phyloP scores from a whole-genome alignment of 176 grass and related monocot species.

The Dendrocalamus sinicus region DNA sequence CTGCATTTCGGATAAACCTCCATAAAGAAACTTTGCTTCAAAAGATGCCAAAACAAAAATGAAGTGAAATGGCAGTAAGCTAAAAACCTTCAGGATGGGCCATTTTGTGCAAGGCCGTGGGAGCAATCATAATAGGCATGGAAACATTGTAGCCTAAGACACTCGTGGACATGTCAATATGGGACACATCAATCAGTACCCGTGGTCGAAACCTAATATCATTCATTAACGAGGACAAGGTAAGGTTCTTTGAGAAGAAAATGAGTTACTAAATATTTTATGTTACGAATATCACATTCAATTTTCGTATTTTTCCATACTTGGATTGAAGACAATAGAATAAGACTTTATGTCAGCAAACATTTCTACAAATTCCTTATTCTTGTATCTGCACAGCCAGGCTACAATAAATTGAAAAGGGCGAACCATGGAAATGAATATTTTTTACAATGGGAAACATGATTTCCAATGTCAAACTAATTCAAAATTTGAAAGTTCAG shows the following conservation, averaged over 20 bases:
- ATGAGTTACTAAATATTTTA: not conserved
- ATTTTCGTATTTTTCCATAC: too few relatives aligned
- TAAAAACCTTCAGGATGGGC: constrained; percentile 81
- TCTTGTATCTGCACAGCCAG: too few relatives aligned
- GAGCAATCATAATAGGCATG: constrained; percentile 95
- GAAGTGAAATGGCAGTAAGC: not conserved
- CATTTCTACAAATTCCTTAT: too few relatives aligned
- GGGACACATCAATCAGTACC: constrained; percentile 74
- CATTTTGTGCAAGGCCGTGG: constrained; percentile 94
- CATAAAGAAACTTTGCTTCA: constrained; percentile 8
- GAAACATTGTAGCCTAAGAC: constrained; percentile 80
- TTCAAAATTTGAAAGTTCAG: too few relatives aligned
- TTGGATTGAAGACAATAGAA: too few relatives aligned
- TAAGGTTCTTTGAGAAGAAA: constrained; percentile 18
- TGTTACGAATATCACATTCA: too few relatives aligned
- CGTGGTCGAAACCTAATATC: constrained; percentile 72
- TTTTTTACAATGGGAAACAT: too few relatives aligned
- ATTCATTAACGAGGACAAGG: constrained; percentile 25
- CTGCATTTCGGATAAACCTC: constrained; percentile 44
- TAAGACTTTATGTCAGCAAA: too few relatives aligned
- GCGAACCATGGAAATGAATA: too few relatives aligned
- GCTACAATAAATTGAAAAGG: too few relatives aligned
- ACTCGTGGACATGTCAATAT: constrained; percentile 62
- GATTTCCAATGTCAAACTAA: too few relatives aligned
- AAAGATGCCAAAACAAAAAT: not conserved